Evolutionary conservation across 2,329 filamentous ascomycete genomes (phyloP), one percentile per base, ranked within the genome.

Genomic region (Whalleya microplaca): DNA sequence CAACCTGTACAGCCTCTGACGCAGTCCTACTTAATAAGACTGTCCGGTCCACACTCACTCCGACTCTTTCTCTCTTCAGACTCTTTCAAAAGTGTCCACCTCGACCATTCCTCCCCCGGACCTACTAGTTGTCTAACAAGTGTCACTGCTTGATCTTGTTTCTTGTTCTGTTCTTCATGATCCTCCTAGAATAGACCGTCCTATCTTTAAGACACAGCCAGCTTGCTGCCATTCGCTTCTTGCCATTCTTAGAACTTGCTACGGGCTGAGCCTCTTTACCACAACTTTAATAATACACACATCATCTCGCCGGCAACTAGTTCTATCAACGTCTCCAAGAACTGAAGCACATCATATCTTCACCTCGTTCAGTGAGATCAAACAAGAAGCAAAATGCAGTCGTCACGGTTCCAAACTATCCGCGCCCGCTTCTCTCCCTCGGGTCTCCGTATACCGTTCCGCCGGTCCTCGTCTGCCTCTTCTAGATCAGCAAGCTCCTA

Each of bases 361-460:
- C 12, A 12, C 48, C 21, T 23, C 20, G 40, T 23, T 41, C 18
- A 46, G 10, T 16, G 21, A 53, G 44, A 57, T 37, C 45, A 53
- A 53, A 53, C 27, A 42, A 48, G 59, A 58, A 53, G 57, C 70
- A 76, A 65, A 41, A 81, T 81, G 80, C 76, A 80, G 64, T 66
- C 74, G 45, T 75, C 78, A 8, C 78, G 79, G 65, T 78, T 84
- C 72, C 76, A 83, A 58, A 69, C 73, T 58, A 76, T 84, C 69
- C 72, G 78, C 54, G 71, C 76, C 54, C 81, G 81, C 74, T 79
- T 84, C 73, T 78, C 79, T 10, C 72, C 77, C n/a, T 72, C 71
- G 48, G 73, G 69, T 62, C 69, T 85, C 46, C 80, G 81, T 59
- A 79, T 77, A 46, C 82, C 81, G 9, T 76, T 84, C 70, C 81